phyloP scores from a whole-genome alignment of 2,329 filamentous ascomycete species.

The Curvularia lunata region DNA sequence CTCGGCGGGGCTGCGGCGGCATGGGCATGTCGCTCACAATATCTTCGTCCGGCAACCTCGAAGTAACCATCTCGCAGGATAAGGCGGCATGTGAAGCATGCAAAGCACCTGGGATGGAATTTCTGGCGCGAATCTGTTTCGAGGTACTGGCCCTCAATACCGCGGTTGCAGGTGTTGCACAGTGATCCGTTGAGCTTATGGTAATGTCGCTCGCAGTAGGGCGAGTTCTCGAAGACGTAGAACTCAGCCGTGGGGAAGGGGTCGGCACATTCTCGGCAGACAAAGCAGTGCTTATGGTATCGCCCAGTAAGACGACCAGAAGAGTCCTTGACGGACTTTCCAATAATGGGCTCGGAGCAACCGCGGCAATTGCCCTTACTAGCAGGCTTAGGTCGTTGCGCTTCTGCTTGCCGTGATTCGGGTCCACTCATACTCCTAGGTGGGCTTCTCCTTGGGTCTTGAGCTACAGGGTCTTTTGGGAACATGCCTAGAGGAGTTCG shows the following conservation, averaged over 20 bases:
- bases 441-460: constrained; percentile 21
- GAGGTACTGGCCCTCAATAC: constrained; percentile 93
- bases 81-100: constrained; percentile 77
- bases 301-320: constrained; percentile 90
- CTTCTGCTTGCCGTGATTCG: constrained; percentile 25
- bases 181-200: constrained; percentile 88
- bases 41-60: constrained; percentile 79
- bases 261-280: constrained; percentile 80
- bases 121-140: constrained; percentile 80
- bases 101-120: constrained; percentile 87
- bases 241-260: constrained; percentile 89
- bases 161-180: constrained; percentile 77
- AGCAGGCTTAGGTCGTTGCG: constrained; percentile 44
- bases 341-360: constrained; percentile 77
- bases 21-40: constrained; percentile 87
- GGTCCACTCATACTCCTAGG: constrained; percentile 20
- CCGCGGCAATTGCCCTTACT: constrained; percentile 82
- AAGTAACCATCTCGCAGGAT: constrained; percentile 86
- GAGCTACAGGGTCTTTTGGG: constrained; percentile 17
- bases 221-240: constrained; percentile 85
- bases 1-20: constrained; percentile 54
- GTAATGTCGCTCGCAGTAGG: constrained; percentile 92
- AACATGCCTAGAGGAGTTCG: constrained; percentile 24
- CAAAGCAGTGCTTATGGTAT: constrained; percentile 95
- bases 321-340: constrained; percentile 91